A percentile compares a stretch with the other conserved stretches of the same genome.
These are phyloP conservation scores for Penicillium sp. DNA, from an alignment of 2,329 filamentous ascomycete species.

Conservation along the genomic window DNA sequence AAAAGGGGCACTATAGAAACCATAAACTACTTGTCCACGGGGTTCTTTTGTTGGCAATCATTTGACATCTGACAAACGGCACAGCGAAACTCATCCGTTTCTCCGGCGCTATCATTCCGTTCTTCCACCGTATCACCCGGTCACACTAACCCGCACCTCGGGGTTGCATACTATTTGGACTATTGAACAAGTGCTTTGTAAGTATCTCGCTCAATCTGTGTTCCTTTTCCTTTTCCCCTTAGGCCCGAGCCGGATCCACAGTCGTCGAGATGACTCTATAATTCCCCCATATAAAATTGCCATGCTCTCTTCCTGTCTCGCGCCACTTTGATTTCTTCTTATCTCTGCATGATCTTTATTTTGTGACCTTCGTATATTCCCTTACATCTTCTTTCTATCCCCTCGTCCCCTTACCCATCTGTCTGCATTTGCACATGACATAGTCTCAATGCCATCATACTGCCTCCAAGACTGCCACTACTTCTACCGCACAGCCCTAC, in stretches of 20 bases:
- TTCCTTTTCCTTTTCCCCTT: slow-evolving; percentile 12
- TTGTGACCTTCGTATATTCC: neutral
- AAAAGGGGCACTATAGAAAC: neutral
- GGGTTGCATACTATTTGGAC: slow-evolving; percentile 2
- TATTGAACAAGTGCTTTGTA: slow-evolving; percentile 11
- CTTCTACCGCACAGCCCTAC: slow-evolving; percentile 86
- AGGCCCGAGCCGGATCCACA: slow-evolving; percentile 18
- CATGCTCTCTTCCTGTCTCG: neutral
- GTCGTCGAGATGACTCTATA: neutral
- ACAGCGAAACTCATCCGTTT: slow-evolving; percentile 33
- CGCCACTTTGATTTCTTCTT: neutral
- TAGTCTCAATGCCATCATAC: slow-evolving; percentile 70
- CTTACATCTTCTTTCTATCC: neutral
- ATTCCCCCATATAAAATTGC: slow-evolving; percentile 6
- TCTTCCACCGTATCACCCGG: slow-evolving; percentile 17
- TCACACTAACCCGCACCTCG: slow-evolving; percentile 11
- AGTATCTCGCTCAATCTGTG: slow-evolving; percentile 16
- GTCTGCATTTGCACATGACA: slow-evolving; percentile 39
- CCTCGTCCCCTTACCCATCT: slow-evolving; percentile 6
- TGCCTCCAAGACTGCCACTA: slow-evolving; percentile 87
- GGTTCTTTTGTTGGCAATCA: slow-evolving; percentile 10
- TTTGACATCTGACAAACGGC: slow-evolving; percentile 15
- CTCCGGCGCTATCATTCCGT: slow-evolving; percentile 30
- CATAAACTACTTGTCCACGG: neutral
- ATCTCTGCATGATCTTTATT: neutral